These are phyloP conservation scores for Auxenochlorella pyrenoidosa DNA, from an alignment of 139 green algal genomes.

Conservation along the genomic window DNA sequence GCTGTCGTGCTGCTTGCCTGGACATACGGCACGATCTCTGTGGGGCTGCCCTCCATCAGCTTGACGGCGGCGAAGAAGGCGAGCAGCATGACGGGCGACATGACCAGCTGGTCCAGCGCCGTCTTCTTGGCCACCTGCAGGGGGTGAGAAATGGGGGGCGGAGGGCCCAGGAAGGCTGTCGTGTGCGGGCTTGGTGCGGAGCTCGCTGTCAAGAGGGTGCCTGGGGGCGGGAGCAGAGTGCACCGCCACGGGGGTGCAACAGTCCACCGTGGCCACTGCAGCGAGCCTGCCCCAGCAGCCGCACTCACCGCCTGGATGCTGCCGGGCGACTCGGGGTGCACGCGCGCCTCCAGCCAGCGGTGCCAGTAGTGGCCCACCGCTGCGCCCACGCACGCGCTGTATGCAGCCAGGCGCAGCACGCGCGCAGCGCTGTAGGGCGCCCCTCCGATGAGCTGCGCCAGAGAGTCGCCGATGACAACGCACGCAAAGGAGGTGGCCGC, in stretches of 20 bases:
- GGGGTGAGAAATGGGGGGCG: not conserved
- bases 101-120: conserved; percentile 20
- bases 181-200: not conserved
- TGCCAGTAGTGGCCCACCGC: conserved; percentile 30
- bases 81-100: not conserved
- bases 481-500: conserved; percentile 25
- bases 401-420: conserved; percentile 10
- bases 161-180: not conserved
- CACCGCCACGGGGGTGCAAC: not conserved
- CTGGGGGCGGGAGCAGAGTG: too few relatives aligned
- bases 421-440: not conserved
- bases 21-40: conserved; percentile 23
- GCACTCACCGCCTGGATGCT: not conserved
- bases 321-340: not conserved
- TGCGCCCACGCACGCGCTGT: conserved; percentile 1
- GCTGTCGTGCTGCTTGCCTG: not conserved
- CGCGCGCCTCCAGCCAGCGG: conserved; percentile 19
- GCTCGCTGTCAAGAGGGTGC: too few relatives aligned
- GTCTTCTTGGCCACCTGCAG: conserved; percentile 22
- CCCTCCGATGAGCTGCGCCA: conserved; percentile 24
- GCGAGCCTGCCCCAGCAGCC: not conserved
- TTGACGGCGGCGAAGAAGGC: conserved; percentile 26
- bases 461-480: conserved; percentile 18
- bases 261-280: not conserved
- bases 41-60: conserved; percentile 15